A percentile compares a stretch with the other conserved stretches of the same genome.
Evolutionary conservation across 768 basidiomycete species (phyloP).

Genomic region (Serendipita indica): DNA sequence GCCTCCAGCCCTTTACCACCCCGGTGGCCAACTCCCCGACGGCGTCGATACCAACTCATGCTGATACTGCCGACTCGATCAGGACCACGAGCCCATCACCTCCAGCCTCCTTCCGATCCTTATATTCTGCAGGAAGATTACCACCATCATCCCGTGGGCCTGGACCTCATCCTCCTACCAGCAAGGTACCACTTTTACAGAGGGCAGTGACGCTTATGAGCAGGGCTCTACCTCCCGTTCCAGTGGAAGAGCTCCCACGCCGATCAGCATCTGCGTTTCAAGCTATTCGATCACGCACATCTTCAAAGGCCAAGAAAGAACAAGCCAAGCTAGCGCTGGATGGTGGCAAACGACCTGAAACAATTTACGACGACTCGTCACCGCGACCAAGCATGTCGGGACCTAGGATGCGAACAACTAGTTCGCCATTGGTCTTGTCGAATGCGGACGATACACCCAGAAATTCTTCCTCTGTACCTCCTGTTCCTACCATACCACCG

Average conservation of each 20-base stretch:
- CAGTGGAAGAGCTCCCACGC: background rate
- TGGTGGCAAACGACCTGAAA: background rate
- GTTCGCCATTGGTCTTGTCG: background rate
- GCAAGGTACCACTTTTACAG: background rate
- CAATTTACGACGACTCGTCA: background rate
- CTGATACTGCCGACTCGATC: background rate
- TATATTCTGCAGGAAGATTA: background rate
- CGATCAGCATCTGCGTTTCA: slow-evolving; percentile 5
- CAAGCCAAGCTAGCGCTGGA: background rate
- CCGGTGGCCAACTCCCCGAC: background rate
- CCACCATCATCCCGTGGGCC: slow-evolving; percentile 1
- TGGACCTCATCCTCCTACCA: background rate
- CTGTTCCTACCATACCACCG: background rate
- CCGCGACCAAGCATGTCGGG: background rate
- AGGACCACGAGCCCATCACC: background rate
- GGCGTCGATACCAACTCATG: background rate
- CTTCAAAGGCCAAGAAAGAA: background rate
- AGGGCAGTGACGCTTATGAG: background rate
- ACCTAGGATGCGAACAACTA: background rate
- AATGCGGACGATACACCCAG: background rate
- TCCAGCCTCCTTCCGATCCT: background rate
- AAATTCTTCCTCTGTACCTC: background rate
- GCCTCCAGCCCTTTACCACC: background rate
- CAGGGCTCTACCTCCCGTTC: background rate
- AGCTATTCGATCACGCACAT: slow-evolving; percentile 5